Conservation (phyloP, 768 basidiomycete genomes). For the Atractiella rhizophila region DNA sequence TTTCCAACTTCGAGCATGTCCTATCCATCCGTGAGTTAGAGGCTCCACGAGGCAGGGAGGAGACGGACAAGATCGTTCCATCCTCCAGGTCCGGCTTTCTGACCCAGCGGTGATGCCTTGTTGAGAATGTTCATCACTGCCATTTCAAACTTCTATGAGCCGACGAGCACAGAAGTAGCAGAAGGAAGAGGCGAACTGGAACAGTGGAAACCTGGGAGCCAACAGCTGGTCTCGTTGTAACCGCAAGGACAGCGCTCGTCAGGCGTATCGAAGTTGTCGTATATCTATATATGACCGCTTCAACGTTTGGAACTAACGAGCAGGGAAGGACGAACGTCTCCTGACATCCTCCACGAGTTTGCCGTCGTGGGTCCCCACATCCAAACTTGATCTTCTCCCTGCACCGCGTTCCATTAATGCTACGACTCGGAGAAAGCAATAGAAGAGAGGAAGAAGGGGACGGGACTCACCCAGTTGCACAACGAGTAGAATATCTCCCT, state of each 20-base stretch:
- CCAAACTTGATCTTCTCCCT: background rate
- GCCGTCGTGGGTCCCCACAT: conserved; percentile 3
- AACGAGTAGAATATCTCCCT: conserved; percentile 1
- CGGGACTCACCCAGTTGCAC: conserved; percentile 2
- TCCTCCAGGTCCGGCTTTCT: background rate
- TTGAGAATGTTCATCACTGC: conserved; percentile 6
- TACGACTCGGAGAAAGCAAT: background rate
- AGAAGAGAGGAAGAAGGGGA: no score
- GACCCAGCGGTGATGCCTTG: conserved; percentile 3
- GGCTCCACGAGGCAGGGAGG: background rate
- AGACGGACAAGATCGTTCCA: background rate
- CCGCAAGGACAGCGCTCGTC: conserved; percentile 5
- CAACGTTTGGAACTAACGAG: background rate
- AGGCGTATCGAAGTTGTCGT: background rate
- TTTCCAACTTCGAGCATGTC: conserved; percentile 19
- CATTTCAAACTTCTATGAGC: background rate
- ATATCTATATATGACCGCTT: background rate
- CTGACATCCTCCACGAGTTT: conserved; percentile 4
- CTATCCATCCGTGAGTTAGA: no score
- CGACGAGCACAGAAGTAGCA: no score
- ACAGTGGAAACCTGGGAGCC: conserved; percentile 7
- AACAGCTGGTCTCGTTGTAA: background rate
- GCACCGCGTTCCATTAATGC: background rate
- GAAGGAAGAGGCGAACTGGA: no score
- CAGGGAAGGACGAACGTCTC: background rate